A percentile compares a stretch with the other conserved stretches of the same genome.
Evolutionary conservation across 768 basidiomycete species (phyloP).

Genomic region (Obba rivulosa): DNA sequence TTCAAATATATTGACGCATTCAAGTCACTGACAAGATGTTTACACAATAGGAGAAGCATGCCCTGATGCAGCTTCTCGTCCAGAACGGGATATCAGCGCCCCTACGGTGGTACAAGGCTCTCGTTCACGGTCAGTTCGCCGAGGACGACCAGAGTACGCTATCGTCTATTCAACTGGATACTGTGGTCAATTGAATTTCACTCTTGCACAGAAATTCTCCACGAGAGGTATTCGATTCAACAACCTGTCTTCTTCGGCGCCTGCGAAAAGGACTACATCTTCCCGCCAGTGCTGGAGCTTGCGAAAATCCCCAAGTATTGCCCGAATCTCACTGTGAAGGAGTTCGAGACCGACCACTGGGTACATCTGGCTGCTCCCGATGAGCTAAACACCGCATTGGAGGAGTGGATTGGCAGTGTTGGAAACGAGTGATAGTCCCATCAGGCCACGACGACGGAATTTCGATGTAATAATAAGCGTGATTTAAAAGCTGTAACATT

Average conservation of each 20-base stretch:
- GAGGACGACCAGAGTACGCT: slow-evolving; percentile 25
- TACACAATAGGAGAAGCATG: slow-evolving; percentile 17
- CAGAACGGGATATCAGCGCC: slow-evolving; percentile 29
- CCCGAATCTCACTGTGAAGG: slow-evolving; percentile 23
- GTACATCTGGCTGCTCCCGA: slow-evolving; percentile 28
- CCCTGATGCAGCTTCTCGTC: slow-evolving; percentile 17
- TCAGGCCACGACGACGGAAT: too few species aligned
- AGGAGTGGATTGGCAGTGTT: slow-evolving; percentile 23
- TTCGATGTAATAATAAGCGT: too few species aligned
- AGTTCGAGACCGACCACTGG: slow-evolving; percentile 37
- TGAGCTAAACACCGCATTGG: slow-evolving; percentile 30
- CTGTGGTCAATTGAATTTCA: background rate
- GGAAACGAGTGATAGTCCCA: too few species aligned
- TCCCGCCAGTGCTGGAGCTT: slow-evolving; percentile 20
- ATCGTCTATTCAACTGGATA: background rate
- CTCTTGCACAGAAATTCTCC: slow-evolving; percentile 5
- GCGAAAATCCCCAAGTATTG: slow-evolving; percentile 22
- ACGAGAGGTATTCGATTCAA: slow-evolving; percentile 22
- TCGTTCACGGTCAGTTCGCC: slow-evolving; percentile 23
- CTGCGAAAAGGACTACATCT: slow-evolving; percentile 30
- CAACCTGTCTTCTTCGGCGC: slow-evolving; percentile 36
- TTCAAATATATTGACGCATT: background rate
- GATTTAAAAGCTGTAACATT: too few species aligned
- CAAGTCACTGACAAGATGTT: background rate
- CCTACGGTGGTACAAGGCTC: slow-evolving; percentile 34